Conservation (phyloP, 768 basidiomycete genomes). For the Tylopilus intermedius region DNA sequence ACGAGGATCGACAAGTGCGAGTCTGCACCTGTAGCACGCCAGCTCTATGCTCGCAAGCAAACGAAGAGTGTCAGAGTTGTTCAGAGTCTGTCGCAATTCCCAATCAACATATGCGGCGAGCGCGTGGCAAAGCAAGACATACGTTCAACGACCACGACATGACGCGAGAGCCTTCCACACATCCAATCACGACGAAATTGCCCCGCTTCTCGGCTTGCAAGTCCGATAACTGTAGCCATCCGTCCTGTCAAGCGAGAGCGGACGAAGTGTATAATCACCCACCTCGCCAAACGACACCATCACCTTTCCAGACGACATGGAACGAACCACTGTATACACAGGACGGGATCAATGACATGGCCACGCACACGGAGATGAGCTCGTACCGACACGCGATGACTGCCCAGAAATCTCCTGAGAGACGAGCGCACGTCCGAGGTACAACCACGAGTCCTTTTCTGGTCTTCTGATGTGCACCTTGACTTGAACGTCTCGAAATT, state of each 20-base stretch:
- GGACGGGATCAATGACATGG: constrained; percentile 5
- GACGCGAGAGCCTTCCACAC: constrained; percentile 67
- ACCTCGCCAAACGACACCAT: constrained; percentile 71
- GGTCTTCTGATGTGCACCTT: constrained; percentile 81
- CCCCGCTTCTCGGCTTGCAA: constrained; percentile 84
- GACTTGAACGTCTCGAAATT: constrained; percentile 75
- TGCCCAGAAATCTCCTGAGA: constrained; percentile 72
- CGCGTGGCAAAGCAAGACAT: constrained; percentile 20
- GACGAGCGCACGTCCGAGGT: constrained; percentile 73
- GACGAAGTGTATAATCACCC: constrained; percentile 15
- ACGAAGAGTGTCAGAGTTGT: constrained; percentile 77
- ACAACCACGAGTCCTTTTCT: constrained; percentile 76
- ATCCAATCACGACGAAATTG: constrained; percentile 81
- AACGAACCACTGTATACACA: constrained; percentile 30
- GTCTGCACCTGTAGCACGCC: constrained; percentile 73
- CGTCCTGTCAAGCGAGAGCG: not conserved
- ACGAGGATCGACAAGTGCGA: constrained; percentile 63
- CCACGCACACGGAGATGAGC: not conserved
- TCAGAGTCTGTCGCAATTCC: constrained; percentile 53
- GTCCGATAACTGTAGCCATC: constrained; percentile 47
- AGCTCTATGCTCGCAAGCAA: constrained; percentile 80
- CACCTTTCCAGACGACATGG: constrained; percentile 60
- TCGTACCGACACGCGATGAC: constrained; percentile 75
- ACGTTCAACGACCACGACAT: constrained; percentile 86
- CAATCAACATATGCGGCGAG: constrained; percentile 8